Evolutionary conservation across 2,329 filamentous ascomycete genomes (phyloP).

Genomic region (Tympanopsis confertula): DNA sequence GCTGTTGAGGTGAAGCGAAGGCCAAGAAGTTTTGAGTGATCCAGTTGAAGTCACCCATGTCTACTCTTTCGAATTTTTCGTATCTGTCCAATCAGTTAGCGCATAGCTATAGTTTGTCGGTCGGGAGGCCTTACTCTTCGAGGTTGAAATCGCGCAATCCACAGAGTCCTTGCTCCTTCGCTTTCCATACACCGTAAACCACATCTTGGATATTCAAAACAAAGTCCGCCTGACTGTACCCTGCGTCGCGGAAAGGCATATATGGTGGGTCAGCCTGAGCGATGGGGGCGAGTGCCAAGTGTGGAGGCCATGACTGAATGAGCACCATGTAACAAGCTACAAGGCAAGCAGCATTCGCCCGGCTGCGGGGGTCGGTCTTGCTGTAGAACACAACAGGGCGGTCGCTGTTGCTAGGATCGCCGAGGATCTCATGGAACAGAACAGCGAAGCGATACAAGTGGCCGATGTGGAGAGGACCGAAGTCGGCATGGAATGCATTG

Average conservation of each 20-base stretch:
- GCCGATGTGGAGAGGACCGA: constrained; percentile 92
- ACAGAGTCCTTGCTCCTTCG: constrained; percentile 88
- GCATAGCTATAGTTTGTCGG: neutral
- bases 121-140: constrained; percentile 45
- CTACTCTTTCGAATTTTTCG: constrained; percentile 86
- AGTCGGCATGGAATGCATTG: constrained; percentile 97
- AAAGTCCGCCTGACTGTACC: constrained; percentile 97
- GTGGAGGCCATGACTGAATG: constrained; percentile 94
- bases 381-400: constrained; percentile 94
- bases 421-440: constrained; percentile 87
- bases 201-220: constrained; percentile 92
- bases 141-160: constrained; percentile 88
- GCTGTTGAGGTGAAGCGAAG: constrained; percentile 86
- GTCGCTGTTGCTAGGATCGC: constrained; percentile 79
- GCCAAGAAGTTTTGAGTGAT: constrained; percentile 88
- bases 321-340: constrained; percentile 98
- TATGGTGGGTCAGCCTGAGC: constrained; percentile 91
- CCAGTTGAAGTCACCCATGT: constrained; percentile 99
- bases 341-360: constrained; percentile 87
- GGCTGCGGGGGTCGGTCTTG: constrained; percentile 76
- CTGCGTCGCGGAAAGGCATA: constrained; percentile 97
- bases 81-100: constrained; percentile 39
- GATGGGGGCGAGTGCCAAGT: constrained; percentile 87
- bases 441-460: constrained; percentile 95
- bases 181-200: constrained; percentile 97